Percentiles rank a stretch among this genome's conserved stretches.
Conservation (phyloP, 768 basidiomycete species). For the Lactarius vividus region DNA sequence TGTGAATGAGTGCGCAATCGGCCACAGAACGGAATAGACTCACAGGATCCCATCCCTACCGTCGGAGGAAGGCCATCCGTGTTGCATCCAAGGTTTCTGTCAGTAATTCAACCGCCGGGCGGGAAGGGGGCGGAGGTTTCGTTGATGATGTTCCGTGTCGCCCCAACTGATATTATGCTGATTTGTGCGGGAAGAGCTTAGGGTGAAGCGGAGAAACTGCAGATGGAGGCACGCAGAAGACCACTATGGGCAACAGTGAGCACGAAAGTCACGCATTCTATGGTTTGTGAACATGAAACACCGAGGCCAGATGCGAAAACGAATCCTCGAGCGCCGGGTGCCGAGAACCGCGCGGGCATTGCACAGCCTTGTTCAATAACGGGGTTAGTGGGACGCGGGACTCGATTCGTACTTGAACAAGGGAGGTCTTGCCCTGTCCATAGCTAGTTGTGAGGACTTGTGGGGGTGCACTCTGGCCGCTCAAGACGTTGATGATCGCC, state of each 20-base stretch:
- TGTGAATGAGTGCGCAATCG: background rate
- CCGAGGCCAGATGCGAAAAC: slow-evolving; percentile 41
- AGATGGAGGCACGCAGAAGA: background rate
- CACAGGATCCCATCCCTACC: slow-evolving; percentile 22
- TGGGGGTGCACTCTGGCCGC: slow-evolving; percentile 20
- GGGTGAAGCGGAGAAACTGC: background rate
- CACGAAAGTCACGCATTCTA: slow-evolving; percentile 34
- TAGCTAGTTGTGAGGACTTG: slow-evolving; percentile 35
- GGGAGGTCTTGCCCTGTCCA: slow-evolving; percentile 33
- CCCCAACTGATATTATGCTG: slow-evolving; percentile 38
- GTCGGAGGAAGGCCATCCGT: slow-evolving; percentile 23
- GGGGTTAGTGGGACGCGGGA: background rate
- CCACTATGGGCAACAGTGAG: slow-evolving; percentile 37
- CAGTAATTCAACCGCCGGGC: slow-evolving; percentile 36
- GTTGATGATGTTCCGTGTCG: slow-evolving; percentile 33
- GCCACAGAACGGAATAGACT: background rate
- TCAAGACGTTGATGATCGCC: slow-evolving; percentile 33
- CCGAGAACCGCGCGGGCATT: slow-evolving; percentile 38
- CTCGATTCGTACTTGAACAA: slow-evolving; percentile 34
- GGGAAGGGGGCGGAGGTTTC: slow-evolving; percentile 37
- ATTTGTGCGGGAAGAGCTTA: background rate
- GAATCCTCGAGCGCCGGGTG: slow-evolving; percentile 34
- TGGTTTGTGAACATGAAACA: slow-evolving; percentile 34
- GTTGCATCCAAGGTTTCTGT: slow-evolving; percentile 28
- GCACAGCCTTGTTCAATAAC: slow-evolving; percentile 33